Base-by-base conservation (phyloP, 2,329 filamentous ascomycete genomes). In the Chrysosporium queenslandicum region DNA sequence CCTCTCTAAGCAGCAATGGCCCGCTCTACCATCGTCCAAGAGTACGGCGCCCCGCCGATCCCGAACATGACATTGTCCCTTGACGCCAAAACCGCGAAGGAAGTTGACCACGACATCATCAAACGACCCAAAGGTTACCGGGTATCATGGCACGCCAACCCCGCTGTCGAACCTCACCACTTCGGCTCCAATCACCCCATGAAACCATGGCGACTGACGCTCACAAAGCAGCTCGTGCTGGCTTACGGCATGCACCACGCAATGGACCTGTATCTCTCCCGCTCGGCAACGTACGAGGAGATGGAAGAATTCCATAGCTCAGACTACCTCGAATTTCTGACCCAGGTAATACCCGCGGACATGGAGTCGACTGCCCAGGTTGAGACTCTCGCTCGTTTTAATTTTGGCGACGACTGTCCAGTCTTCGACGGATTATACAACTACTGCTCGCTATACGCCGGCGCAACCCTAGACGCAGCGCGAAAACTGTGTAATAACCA, bases 151-250 rank as follows among this genome's bases (percentile, higher is more conserved):
- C 92, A 98, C 68, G 88, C 89, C 71, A 96, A 96, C 63, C 87
- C 90, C 1, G 83, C 87, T 55, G 94, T 97, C 66, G 92, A 98
- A 72, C 86, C 86, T 65, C 91, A 97, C 70, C 92, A 98, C 69
- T 98, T 98, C 68, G 92, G 92, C 59, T 85, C 87, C 71, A 90
- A 87, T 8, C 92, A 98, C 74, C 92, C 92, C 18, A 98, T 98
- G 92, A 98, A 98, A 69, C 92, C 92, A 54, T 97, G 92, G 91
- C 87, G 92, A 32, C 74, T 98, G 58, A 96, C 90, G 14, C 78
- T 98, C 52, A 94, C 92, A 53, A 97, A 98, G 68, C 88, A 92
- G 62, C 80, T 98, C 43, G 88, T 98, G 58, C 84, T 94, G 65
- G 86, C 88, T 1, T 97, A 97, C 68, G 92, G 92, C 59, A 87